These are phyloP conservation scores for Cladosporium halotolerans DNA, from an alignment of 2,329 filamentous ascomycete species.

Conservation along the genomic window DNA sequence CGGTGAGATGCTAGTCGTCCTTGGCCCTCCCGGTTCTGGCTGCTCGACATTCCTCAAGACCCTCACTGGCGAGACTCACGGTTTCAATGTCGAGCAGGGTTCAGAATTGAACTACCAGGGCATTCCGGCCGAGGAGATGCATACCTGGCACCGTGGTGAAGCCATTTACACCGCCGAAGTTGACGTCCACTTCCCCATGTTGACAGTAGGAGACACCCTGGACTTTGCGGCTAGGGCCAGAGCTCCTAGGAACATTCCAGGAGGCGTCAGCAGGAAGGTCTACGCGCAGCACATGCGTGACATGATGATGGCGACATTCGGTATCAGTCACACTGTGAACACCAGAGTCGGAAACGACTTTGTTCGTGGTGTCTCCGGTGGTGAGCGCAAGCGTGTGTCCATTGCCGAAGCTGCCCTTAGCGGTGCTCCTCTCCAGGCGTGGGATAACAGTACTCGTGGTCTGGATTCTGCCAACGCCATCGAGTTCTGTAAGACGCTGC, in stretches of 20 bases:
- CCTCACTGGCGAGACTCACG: conserved; percentile 74
- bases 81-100: conserved; percentile 63
- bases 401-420: conserved; percentile 73
- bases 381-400: conserved; percentile 72
- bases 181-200: conserved; percentile 72
- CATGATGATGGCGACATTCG: conserved; percentile 69
- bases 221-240: conserved; percentile 69
- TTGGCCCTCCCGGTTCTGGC: conserved; percentile 62
- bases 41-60: conserved; percentile 84
- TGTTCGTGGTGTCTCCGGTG: conserved; percentile 66
- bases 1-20: conserved; percentile 70
- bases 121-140: conserved; percentile 67
- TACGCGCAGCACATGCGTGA: conserved; percentile 61
- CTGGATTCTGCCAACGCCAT: conserved; percentile 70
- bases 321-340: conserved; percentile 66
- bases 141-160: conserved; percentile 71
- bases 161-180: conserved; percentile 82
- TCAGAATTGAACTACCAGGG: conserved; percentile 80
- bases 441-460: conserved; percentile 73
- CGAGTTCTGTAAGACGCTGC: conserved; percentile 66
- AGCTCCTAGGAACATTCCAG: conserved; percentile 56
- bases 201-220: conserved; percentile 72
- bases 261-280: conserved; percentile 48
- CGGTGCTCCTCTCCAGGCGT: conserved; percentile 50
- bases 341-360: conserved; percentile 70